Evolutionary conservation across 1,284 basidiomycete genomes (phyloP).

Genomic region (Fomitiporia mediterranea): DNA sequence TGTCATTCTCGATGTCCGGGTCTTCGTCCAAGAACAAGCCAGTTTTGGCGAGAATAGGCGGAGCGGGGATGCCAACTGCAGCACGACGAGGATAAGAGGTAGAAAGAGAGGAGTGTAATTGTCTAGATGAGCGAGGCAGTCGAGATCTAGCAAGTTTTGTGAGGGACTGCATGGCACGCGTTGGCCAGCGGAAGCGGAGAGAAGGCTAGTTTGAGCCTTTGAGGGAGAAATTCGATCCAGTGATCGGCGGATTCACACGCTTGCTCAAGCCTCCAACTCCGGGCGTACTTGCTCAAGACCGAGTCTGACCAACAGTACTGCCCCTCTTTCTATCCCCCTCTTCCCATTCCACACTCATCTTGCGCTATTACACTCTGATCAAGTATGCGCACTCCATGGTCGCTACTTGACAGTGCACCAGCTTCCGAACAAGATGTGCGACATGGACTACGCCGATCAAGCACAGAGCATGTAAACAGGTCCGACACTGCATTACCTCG

Average conservation of each 20-base stretch:
- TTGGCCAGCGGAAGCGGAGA: background rate
- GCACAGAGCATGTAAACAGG: background rate
- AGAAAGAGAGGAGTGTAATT: conserved; percentile 5
- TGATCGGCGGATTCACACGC: too few relatives aligned
- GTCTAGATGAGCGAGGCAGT: conserved; percentile 6
- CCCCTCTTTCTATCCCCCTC: background rate
- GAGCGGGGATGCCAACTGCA: background rate
- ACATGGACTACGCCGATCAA: background rate
- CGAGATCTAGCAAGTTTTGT: conserved; percentile 5
- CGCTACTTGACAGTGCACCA: conserved; percentile 4
- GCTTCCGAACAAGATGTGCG: background rate
- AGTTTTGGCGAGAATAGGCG: conserved; percentile 16
- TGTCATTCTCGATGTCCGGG: conserved; percentile 26
- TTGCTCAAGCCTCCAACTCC: background rate
- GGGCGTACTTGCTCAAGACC: too few relatives aligned
- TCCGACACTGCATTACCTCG: background rate
- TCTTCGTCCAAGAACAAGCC: conserved; percentile 17
- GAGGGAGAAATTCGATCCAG: too few relatives aligned
- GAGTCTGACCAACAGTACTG: background rate
- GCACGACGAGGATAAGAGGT: conserved; percentile 12
- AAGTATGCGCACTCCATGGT: background rate
- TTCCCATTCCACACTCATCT: background rate
- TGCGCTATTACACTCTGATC: conserved; percentile 6
- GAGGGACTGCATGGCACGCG: conserved; percentile 1
- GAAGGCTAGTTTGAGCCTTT: background rate